A percentile compares a stretch with the other conserved stretches of the same genome.
Conservation (phyloP, 116 monocot species). For the Iris pallida region DNA sequence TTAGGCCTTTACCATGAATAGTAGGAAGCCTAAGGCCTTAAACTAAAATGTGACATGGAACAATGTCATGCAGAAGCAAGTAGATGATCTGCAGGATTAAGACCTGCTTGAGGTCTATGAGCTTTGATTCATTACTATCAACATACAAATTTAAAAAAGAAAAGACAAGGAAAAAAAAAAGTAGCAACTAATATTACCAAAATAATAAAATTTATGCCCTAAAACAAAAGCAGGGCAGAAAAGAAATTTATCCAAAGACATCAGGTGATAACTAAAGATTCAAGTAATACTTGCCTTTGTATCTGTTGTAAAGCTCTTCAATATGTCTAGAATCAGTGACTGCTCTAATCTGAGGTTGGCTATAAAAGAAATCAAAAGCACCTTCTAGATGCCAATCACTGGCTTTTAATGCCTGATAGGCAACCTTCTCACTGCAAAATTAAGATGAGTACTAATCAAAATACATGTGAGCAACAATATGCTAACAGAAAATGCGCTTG, state of each 20-base stretch:
- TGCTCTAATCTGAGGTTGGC: conserved; percentile 80
- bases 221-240: background rate
- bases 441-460: background rate
- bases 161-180: background rate
- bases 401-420: conserved; percentile 81
- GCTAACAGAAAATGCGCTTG: too few species aligned
- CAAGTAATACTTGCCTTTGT: conserved; percentile 61
- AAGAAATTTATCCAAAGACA: background rate
- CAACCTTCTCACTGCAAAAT: conserved; percentile 76
- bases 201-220: background rate
- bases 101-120: background rate
- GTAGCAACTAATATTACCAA: background rate
- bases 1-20: too few species aligned
- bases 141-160: background rate
- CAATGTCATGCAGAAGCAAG: too few species aligned
- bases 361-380: conserved; percentile 95
- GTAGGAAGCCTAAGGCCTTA: too few species aligned
- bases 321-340: conserved; percentile 65
- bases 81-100: too few species aligned
- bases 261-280: conserved; percentile 3
- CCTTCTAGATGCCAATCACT: conserved; percentile 98
- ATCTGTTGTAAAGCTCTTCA: conserved; percentile 79
- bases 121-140: background rate
- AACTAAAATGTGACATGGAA: too few species aligned
- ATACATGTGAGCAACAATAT: too few species aligned